Evolutionary conservation across 495 filamentous ascomycete species (phyloP).

Genomic region (Annulohypoxylon maeteangense): DNA sequence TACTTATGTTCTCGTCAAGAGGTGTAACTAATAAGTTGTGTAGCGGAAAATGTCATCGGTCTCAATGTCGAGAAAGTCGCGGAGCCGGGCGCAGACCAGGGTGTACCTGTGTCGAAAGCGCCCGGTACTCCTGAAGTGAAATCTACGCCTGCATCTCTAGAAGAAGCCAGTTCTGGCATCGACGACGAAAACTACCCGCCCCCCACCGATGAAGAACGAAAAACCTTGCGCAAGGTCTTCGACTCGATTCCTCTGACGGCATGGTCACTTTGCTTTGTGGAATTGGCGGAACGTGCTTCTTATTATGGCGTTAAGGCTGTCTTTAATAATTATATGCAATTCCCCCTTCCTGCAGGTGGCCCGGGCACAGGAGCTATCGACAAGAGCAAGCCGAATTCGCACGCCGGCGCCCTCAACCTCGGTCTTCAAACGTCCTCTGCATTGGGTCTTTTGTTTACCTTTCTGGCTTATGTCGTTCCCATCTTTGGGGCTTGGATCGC

Average conservation of each 20-base stretch:
- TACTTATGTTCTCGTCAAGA: not conserved
- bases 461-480: constrained; percentile 64
- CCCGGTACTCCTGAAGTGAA: constrained; percentile 1
- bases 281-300: constrained; percentile 61
- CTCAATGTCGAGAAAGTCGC: constrained; percentile 31
- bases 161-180: constrained; percentile 9
- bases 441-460: constrained; percentile 61
- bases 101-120: constrained; percentile 8
- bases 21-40: not conserved
- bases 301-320: constrained; percentile 60
- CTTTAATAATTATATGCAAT: constrained; percentile 63
- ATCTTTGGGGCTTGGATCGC: constrained; percentile 63
- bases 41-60: constrained; percentile 42
- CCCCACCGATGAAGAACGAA: constrained; percentile 61
- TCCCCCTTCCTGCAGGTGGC: constrained; percentile 60
- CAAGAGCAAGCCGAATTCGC: constrained; percentile 39
- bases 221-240: constrained; percentile 59
- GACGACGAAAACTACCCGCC: constrained; percentile 35
- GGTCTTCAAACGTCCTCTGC: constrained; percentile 65
- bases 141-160: constrained; percentile 20
- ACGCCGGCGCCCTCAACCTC: constrained; percentile 46
- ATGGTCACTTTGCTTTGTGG: constrained; percentile 60
- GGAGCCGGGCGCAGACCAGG: constrained; percentile 26
- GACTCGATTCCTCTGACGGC: constrained; percentile 55
- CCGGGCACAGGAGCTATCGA: constrained; percentile 62